Conservation (phyloP, 2,329 filamentous ascomycete species). For the Aspergillus sp. region DNA sequence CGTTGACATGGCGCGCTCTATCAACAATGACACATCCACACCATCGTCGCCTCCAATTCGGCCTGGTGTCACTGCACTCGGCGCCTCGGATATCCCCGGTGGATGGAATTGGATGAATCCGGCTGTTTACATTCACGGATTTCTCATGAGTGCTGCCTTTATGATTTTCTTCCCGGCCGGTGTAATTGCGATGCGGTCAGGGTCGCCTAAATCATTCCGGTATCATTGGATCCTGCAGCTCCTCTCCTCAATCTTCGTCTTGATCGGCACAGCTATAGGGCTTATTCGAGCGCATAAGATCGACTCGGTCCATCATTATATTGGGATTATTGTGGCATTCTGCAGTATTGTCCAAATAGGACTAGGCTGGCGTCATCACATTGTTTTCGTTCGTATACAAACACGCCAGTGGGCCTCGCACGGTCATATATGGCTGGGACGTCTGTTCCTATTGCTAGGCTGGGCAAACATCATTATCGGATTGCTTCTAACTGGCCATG, state of each 20-base stretch:
- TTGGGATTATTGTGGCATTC: constrained; percentile 5
- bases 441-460: constrained; percentile 7
- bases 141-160: constrained; percentile 9
- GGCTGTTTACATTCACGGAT: constrained; percentile 3
- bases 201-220: constrained; percentile 2
- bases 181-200: constrained; percentile 10
- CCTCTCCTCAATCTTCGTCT: background rate
- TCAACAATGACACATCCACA: background rate
- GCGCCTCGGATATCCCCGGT: constrained; percentile 1
- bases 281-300: constrained; percentile 4
- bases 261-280: constrained; percentile 1
- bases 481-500: background rate
- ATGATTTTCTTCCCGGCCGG: constrained; percentile 6
- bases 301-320: constrained; percentile 1
- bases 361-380: constrained; percentile 12
- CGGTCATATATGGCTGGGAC: constrained; percentile 10
- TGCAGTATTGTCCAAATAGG: background rate
- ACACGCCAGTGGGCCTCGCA: constrained; percentile 11
- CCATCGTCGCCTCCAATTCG: constrained; percentile 3
- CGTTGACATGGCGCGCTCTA: constrained; percentile 9
- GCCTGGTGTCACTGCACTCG: background rate
- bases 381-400: constrained; percentile 8
- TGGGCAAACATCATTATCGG: constrained; percentile 13
- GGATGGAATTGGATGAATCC: background rate
- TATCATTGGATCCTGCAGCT: constrained; percentile 13